Conservation (phyloP, 495 filamentous ascomycete species). For the Podospora pseudoanserina region DNA sequence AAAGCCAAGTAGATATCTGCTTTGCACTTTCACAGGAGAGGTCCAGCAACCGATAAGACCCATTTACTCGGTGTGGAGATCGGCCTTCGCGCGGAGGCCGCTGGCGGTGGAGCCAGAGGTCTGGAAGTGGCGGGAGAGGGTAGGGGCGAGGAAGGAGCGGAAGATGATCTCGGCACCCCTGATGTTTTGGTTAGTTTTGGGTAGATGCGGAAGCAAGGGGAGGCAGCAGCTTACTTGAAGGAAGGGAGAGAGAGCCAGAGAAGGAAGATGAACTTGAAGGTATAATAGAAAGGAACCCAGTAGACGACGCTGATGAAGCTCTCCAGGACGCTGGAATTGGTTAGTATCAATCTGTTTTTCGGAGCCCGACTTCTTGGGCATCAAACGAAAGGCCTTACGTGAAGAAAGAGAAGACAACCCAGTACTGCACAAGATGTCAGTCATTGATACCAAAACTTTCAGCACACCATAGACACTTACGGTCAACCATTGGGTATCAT, state of each 20-base stretch:
- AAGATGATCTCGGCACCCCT: conserved; percentile 96
- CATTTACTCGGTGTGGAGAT: conserved; percentile 59
- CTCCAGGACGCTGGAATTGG: conserved; percentile 65
- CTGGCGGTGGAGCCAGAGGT: conserved; percentile 72
- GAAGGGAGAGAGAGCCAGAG: conserved; percentile 96
- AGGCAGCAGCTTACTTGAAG: conserved; percentile 68
- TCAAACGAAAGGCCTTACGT: conserved; percentile 52
- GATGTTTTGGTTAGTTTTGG: conserved; percentile 8
- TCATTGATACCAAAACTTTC: neutral
- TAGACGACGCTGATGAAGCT: conserved; percentile 90
- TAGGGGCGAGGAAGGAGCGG: conserved; percentile 88
- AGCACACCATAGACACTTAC: conserved; percentile 35
- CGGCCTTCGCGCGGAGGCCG: conserved; percentile 87
- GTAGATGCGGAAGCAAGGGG: neutral
- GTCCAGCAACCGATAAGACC: neutral
- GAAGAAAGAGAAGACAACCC: conserved; percentile 93
- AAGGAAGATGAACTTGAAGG: conserved; percentile 96
- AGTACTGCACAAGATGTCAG: conserved; percentile 66
- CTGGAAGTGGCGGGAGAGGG: conserved; percentile 87
- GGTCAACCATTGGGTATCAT: conserved; percentile 87
- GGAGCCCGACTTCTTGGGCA: neutral
- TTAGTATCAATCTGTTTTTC: conserved; percentile 14
- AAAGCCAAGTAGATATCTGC: conserved; percentile 18
- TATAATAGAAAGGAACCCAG: conserved; percentile 99
- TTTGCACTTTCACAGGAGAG: conserved; percentile 18